Evolutionary conservation across 768 basidiomycete species (phyloP).

Genomic region (Erythrobasidium yunnanense): DNA sequence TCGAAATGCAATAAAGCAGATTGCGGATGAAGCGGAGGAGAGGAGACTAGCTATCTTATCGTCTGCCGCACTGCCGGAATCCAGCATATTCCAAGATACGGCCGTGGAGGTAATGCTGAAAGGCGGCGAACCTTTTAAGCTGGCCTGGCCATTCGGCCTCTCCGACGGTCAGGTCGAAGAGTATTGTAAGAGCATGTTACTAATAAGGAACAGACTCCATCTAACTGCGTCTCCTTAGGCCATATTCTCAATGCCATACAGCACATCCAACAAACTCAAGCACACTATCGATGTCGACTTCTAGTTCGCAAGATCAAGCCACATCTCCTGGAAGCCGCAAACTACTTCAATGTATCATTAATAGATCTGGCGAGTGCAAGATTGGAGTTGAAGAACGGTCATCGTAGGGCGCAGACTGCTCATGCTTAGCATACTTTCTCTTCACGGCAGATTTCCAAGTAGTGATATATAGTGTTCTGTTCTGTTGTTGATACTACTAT

Average conservation of each 20-base stretch:
- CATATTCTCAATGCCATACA: slow-evolving; percentile 5
- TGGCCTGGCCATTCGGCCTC: slow-evolving; percentile 8
- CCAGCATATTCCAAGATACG: background rate
- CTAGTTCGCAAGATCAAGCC: slow-evolving; percentile 6
- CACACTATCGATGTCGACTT: background rate
- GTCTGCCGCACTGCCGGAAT: background rate
- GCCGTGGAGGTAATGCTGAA: background rate
- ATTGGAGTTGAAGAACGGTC: background rate
- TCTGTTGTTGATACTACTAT: too few species aligned
- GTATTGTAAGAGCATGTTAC: slow-evolving; percentile 11
- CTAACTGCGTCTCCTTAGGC: background rate
- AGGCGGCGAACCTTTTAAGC: background rate
- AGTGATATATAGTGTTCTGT: too few species aligned
- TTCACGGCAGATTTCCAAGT: too few species aligned
- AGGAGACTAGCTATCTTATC: background rate
- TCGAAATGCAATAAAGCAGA: slow-evolving; percentile 4
- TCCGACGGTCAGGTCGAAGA: background rate
- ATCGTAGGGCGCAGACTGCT: too few species aligned
- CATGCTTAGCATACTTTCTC: too few species aligned
- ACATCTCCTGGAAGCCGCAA: background rate
- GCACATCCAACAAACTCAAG: background rate
- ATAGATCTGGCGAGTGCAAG: background rate
- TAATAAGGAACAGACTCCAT: too few species aligned
- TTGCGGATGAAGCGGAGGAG: slow-evolving; percentile 2
- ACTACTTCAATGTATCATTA: slow-evolving; percentile 6